phyloP scores from a whole-genome alignment of 2,329 filamentous ascomycete species.

The Whalleya microplaca region DNA sequence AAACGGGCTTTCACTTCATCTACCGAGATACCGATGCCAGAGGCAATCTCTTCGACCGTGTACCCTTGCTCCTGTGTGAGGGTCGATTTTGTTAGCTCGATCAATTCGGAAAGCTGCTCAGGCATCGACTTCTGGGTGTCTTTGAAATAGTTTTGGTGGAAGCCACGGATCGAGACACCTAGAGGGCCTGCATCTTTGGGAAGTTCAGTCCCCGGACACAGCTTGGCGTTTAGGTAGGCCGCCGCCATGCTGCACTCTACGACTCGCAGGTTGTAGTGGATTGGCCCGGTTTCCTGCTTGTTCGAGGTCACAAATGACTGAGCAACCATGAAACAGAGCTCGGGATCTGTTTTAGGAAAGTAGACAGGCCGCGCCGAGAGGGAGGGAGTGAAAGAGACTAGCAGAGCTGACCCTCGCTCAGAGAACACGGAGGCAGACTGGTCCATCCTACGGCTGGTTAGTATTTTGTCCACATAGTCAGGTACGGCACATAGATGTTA shows the following conservation, averaged over 20 bases:
- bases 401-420: constrained; percentile 80
- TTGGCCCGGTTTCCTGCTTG: constrained; percentile 90
- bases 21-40: constrained; percentile 69
- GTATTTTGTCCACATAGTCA: constrained; percentile 27
- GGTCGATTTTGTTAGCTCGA: constrained; percentile 70
- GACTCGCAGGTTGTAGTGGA: constrained; percentile 95
- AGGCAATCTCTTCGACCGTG: constrained; percentile 81
- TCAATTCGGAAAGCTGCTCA: constrained; percentile 73
- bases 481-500: constrained; percentile 45
- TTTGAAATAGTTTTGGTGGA: constrained; percentile 82
- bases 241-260: constrained; percentile 94
- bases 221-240: constrained; percentile 62
- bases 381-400: constrained; percentile 84
- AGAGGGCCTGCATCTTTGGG: constrained; percentile 81
- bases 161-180: constrained; percentile 80
- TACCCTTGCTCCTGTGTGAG: constrained; percentile 82
- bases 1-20: constrained; percentile 75
- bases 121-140: constrained; percentile 53
- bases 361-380: constrained; percentile 77
- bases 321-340: constrained; percentile 89
- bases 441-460: constrained; percentile 72
- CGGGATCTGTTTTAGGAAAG: constrained; percentile 79
- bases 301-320: constrained; percentile 94
- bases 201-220: constrained; percentile 64
- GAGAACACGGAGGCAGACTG: constrained; percentile 96